Evolutionary conservation across 805 yeast species (phyloP).

Genomic region (Metschnikowia drakensbergensis): DNA sequence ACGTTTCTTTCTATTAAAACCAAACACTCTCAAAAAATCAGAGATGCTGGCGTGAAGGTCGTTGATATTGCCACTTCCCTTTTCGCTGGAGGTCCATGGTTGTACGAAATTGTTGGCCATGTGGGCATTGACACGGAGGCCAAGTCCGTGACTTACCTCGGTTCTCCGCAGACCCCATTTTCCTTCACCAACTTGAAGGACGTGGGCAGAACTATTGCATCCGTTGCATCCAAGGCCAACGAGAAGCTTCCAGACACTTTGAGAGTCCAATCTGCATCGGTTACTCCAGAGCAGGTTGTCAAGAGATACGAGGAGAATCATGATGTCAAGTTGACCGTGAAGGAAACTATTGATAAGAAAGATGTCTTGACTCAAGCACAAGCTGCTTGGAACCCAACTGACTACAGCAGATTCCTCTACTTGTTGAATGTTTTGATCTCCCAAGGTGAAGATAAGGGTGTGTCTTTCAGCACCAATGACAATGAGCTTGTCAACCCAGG

Average conservation of each 20-base stretch:
- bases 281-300: slow-evolving; percentile 37
- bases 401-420: slow-evolving; percentile 30
- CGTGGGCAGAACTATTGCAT: slow-evolving; percentile 43
- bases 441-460: slow-evolving; percentile 41
- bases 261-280: slow-evolving; percentile 39
- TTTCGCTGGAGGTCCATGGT: slow-evolving; percentile 34
- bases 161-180: slow-evolving; percentile 32
- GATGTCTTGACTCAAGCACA: slow-evolving; percentile 30
- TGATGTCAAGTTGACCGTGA: slow-evolving; percentile 20
- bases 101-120: slow-evolving; percentile 32
- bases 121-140: slow-evolving; percentile 32
- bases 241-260: slow-evolving; percentile 40
- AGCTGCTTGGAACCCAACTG: slow-evolving; percentile 23
- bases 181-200: slow-evolving; percentile 27
- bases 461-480: slow-evolving; percentile 26
- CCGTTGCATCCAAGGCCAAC: slow-evolving; percentile 32
- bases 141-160: slow-evolving; percentile 38
- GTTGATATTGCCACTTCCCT: slow-evolving; percentile 40
- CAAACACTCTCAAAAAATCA: slow-evolving; percentile 35
- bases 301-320: slow-evolving; percentile 39
- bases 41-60: slow-evolving; percentile 45
- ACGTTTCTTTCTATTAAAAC: slow-evolving; percentile 32
- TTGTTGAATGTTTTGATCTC: slow-evolving; percentile 31
- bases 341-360: slow-evolving; percentile 14
- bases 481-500: slow-evolving; percentile 45